Percentiles rank a stretch among this genome's conserved stretches.
These are phyloP conservation scores for Ichthyophthirius multifiliis DNA, from an alignment of 169 alveolate species.

Conservation along the genomic window DNA sequence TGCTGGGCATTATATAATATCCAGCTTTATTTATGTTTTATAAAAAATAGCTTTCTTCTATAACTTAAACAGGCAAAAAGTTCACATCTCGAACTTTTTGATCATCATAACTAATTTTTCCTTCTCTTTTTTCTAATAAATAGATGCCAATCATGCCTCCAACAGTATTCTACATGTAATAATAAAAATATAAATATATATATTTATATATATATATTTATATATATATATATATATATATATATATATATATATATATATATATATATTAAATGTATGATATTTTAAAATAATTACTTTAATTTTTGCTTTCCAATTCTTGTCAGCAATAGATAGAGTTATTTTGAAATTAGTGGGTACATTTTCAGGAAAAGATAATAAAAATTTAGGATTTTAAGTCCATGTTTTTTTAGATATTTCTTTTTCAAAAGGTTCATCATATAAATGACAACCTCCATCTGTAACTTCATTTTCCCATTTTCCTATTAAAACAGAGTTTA, in stretches of 20 bases:
- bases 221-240: no score
- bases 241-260: no score
- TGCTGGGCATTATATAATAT: constrained; percentile 44
- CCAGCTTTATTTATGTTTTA: constrained; percentile 17
- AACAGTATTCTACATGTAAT: constrained; percentile 42
- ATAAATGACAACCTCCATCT: constrained; percentile 73
- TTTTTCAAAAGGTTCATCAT: constrained; percentile 59
- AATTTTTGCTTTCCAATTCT: constrained; percentile 57
- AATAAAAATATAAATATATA: no score
- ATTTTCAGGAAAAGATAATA: constrained; percentile 34
- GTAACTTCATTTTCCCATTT: constrained; percentile 60
- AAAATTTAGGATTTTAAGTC: constrained; percentile 65
- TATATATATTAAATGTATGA: not conserved
- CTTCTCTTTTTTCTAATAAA: constrained; percentile 28
- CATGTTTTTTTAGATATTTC: constrained; percentile 50
- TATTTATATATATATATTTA: no score
- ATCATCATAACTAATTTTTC: constrained; percentile 2
- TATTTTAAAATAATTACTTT: not conserved
- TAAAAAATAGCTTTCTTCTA: constrained; percentile 15
- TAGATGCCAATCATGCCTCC: constrained; percentile 74
- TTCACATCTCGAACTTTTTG: constrained; percentile 17
- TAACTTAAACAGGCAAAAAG: constrained; percentile 27
- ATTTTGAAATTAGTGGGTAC: constrained; percentile 49
- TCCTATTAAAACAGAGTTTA: constrained; percentile 53
- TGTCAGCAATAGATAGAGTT: constrained; percentile 59